phyloP scores from a whole-genome alignment of 768 basidiomycete species.

The Xerocomus spinulosus region DNA sequence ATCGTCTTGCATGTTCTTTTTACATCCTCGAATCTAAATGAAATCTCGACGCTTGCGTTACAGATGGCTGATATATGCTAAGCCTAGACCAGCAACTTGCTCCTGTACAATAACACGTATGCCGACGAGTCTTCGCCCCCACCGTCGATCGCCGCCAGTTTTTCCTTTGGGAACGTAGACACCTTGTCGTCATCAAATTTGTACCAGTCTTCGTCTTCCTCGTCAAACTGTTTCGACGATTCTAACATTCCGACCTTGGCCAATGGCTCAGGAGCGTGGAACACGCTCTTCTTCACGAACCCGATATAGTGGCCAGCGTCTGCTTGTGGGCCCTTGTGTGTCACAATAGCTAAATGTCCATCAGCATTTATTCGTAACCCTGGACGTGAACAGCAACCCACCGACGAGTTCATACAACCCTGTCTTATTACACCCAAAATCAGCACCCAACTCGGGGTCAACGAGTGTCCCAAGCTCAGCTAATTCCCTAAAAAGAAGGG shows the following conservation, averaged over 20 bases:
- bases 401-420: constrained; percentile 91
- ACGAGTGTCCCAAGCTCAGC: constrained; percentile 62
- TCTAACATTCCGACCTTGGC: constrained; percentile 2
- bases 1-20: too few relatives aligned
- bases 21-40: background rate
- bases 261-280: constrained; percentile 37
- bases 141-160: constrained; percentile 79
- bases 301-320: constrained; percentile 96
- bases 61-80: constrained; percentile 14
- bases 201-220: constrained; percentile 84
- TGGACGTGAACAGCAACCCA: constrained; percentile 34
- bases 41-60: constrained; percentile 9
- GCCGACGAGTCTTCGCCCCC: constrained; percentile 89
- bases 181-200: constrained; percentile 98
- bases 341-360: constrained; percentile 72
- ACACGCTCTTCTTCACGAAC: constrained; percentile 76
- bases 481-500: constrained; percentile 60
- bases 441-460: constrained; percentile 55
- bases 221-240: constrained; percentile 26
- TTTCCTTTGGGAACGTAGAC: constrained; percentile 79
- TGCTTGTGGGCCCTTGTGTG: constrained; percentile 94
- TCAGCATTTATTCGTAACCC: background rate
- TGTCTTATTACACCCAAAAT: constrained; percentile 69
- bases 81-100: constrained; percentile 42
- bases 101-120: constrained; percentile 84